These are phyloP conservation scores for Parasarocladium wereldwijsianum DNA, from an alignment of 2,329 filamentous ascomycete species.

Conservation along the genomic window DNA sequence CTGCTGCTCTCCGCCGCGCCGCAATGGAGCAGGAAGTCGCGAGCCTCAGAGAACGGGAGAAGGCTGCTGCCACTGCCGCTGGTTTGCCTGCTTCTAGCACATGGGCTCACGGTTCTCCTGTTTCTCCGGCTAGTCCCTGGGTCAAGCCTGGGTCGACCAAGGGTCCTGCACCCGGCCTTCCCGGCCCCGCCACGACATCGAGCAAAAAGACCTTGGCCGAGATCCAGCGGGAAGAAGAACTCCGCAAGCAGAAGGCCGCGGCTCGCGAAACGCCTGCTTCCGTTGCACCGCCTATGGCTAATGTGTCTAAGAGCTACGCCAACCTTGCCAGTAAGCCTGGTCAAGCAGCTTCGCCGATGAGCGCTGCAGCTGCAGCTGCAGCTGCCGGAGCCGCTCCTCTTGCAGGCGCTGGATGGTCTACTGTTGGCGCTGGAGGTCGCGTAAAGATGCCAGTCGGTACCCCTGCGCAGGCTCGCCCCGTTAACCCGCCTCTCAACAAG, in stretches of 20 bases:
- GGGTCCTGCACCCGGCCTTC: constrained; percentile 12
- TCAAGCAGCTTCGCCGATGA: constrained; percentile 18
- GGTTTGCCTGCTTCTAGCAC: constrained; percentile 79
- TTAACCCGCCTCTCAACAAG: constrained; percentile 29
- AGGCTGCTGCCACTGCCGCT: constrained; percentile 37
- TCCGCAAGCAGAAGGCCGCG: constrained; percentile 61
- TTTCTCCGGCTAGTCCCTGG: constrained; percentile 52
- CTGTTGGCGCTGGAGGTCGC: constrained; percentile 87
- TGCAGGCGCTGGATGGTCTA: constrained; percentile 63
- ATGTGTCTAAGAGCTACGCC: constrained; percentile 74
- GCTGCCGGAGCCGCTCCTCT: constrained; percentile 26
- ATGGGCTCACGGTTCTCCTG: constrained; percentile 71
- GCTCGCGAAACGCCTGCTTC: constrained; percentile 35
- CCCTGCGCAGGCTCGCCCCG: constrained; percentile 30
- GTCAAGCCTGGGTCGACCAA: constrained; percentile 43
- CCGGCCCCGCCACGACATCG: constrained; percentile 12
- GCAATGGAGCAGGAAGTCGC: constrained; percentile 66
- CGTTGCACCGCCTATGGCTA: constrained; percentile 29
- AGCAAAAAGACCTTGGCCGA: constrained; percentile 85
- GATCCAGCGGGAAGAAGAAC: constrained; percentile 93
- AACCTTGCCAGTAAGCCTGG: constrained; percentile 74
- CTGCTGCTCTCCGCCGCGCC: constrained; percentile 61
- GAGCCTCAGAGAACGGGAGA: constrained; percentile 44
- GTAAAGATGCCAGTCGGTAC: constrained; percentile 57
- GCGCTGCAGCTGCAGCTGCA: constrained; percentile 21